Conservation (phyloP, 768 basidiomycete species). For the Russula olivacea region DNA sequence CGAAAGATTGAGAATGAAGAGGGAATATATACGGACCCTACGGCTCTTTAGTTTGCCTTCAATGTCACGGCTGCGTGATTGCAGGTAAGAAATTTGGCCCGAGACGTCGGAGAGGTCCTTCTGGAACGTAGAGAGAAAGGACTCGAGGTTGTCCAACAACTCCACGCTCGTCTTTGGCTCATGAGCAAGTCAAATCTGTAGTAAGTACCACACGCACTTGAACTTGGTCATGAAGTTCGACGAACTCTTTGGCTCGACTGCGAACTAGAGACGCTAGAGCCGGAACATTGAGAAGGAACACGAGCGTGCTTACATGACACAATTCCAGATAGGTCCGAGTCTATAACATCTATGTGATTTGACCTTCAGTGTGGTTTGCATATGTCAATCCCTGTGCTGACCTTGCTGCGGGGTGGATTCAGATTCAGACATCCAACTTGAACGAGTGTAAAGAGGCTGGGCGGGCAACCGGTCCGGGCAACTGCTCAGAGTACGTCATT, state of each 20-base stretch:
- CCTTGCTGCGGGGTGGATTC: background rate
- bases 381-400: background rate
- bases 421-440: background rate
- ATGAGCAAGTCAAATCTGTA: background rate
- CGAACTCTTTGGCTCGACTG: constrained; percentile 55
- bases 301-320: constrained; percentile 11
- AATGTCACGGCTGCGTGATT: constrained; percentile 84
- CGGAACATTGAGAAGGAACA: background rate
- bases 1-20: background rate
- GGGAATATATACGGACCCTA: constrained; percentile 50
- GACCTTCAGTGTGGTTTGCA: background rate
- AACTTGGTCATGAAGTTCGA: constrained; percentile 89
- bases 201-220: constrained; percentile 43
- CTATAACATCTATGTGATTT: background rate
- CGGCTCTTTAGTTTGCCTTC: constrained; percentile 81
- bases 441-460: background rate
- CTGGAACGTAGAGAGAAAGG: constrained; percentile 93
- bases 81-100: constrained; percentile 92
- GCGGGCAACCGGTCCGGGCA: background rate
- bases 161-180: constrained; percentile 68
- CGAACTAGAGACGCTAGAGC: constrained; percentile 29
- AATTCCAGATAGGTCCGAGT: background rate
- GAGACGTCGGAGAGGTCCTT: constrained; percentile 91
- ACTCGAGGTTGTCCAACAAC: constrained; percentile 81
- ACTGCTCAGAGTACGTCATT: background rate